Conservation (phyloP, 208 protist species). For the Trypanosoma cruzi region DNA sequence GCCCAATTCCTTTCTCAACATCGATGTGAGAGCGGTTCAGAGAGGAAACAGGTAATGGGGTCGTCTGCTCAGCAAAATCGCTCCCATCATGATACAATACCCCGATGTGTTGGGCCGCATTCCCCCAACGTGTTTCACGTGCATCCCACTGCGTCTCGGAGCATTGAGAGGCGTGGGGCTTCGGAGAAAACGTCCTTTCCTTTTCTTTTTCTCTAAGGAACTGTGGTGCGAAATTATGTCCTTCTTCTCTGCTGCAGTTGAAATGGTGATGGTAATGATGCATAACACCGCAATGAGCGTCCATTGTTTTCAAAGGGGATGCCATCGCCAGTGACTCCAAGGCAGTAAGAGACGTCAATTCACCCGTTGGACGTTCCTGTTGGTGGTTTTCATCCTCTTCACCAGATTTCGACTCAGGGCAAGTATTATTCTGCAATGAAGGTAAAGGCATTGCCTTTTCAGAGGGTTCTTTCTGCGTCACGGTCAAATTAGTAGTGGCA, state of each 20-base stretch:
- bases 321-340: slow-evolving; percentile 18
- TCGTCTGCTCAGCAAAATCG: not conserved
- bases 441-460: not conserved
- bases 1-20: not conserved
- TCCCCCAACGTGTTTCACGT: not conserved
- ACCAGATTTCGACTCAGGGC: not conserved
- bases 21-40: slow-evolving; percentile 10
- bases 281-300: slow-evolving; percentile 6
- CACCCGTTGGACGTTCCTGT: not conserved
- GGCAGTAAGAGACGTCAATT: not conserved
- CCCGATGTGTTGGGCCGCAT: not conserved
- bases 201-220: not conserved
- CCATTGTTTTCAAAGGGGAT: not conserved
- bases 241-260: slow-evolving; percentile 2
- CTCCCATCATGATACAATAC: not conserved
- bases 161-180: not conserved
- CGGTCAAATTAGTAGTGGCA: not conserved
- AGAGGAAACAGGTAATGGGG: not conserved
- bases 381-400: not conserved
- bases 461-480: not conserved
- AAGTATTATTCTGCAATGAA: not conserved
- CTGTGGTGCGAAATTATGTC: not conserved
- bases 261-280: slow-evolving; percentile 27
- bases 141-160: not conserved
- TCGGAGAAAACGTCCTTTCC: not conserved